Evolutionary conservation across 164 flowering plant species (phyloP), one percentile per base, ranked within the genome.

Genomic region (Vitis rotundifolia): DNA sequence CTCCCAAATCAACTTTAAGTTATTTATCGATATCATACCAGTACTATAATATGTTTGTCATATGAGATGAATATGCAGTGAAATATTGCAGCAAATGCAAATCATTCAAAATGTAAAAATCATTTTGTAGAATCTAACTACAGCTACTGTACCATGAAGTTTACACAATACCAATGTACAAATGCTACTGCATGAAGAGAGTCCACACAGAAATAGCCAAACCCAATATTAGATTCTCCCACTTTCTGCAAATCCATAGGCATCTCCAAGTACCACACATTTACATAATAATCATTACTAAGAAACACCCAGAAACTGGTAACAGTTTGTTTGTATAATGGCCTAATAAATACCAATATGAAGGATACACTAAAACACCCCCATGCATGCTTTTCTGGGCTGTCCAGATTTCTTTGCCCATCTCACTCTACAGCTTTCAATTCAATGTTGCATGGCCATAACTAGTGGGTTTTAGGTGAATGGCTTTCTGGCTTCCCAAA

Each of bases 231-330:
- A 49, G 49, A 57, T 49, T 50, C 56, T 71, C 49, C 44, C 19
- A 56, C 16, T 53, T 22, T 66, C 31, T 49, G 52, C 2, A 66
- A 28, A 28, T 16, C 65, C 51, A 11, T 48, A 15, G 19, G 48
- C 68, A 71, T 26, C 15, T 50, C 76, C 71, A 61, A 67, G 10
- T 31, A 73, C 71, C 71, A 53, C 66, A 73, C 66, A 59, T 44
- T 64, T 49, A 63, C 73, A 63, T 11, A 57, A 59, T 50, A 55
- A 29, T 16, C 15, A 54, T 29, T 28, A 54, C 26, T 37, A 37
- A 37, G 6, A 37, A 31, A 64, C 8, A 50, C 11, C 10, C 28
- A 12, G 51, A 51, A 19, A 58, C 64, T 31, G 44, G 66, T 16
- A n/a, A 62, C 12, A 22, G 53, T n/a, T 49, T 54, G 47, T 57